Base-by-base conservation (phyloP, 768 basidiomycete genomes). In the Boletus subparvulus region DNA sequence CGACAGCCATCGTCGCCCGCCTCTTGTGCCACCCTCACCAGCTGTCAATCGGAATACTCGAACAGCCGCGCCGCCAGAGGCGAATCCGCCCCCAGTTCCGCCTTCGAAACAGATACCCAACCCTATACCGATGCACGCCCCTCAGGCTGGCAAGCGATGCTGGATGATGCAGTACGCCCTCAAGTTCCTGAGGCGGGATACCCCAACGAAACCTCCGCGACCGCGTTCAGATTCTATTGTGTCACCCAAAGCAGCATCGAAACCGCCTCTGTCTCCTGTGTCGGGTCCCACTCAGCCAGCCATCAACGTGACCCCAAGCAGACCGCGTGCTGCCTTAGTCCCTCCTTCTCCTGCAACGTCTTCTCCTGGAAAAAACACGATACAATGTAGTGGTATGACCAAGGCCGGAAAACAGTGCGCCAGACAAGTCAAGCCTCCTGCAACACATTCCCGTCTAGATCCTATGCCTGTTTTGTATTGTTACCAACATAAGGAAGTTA, bases 361-460 rank as follows among this genome's bases (percentile, higher is more conserved):
- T 40, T 60, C 65, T 52, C 35, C 61, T 16, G 59, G 56, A 36
- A 66, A 32, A 30, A 52, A 50, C 40, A 64, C 56, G 6, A 30
- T 45, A n/a, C 88, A 83, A 63, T 92, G 90, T 64, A 76, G 76
- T 56, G 87, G 83, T 6, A 72, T 78, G 37, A 92, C 88, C n/a
- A 84, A 83, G 65, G 74, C 80, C 14, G 86, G 83, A 11, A 81
- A 79, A 60, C 82, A 72, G 36, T 93, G 91, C 62, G 77, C 73
- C 39, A 81, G 87, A 52, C 75, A 72, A 57, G 80, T 90, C 37
- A 87, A 84, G 61, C 62, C 75, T 13, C 74, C 75, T 24, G 58
- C 61, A 39, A 65, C 61, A 10, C 66, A 70, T 56, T 52, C 57
- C 14, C 42, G 24, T 56, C 47, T 72, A 24, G 64, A 72, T 24